Base-by-base conservation (phyloP, 2,329 filamentous ascomycete species). In the Torrubiella hemipterigena region DNA sequence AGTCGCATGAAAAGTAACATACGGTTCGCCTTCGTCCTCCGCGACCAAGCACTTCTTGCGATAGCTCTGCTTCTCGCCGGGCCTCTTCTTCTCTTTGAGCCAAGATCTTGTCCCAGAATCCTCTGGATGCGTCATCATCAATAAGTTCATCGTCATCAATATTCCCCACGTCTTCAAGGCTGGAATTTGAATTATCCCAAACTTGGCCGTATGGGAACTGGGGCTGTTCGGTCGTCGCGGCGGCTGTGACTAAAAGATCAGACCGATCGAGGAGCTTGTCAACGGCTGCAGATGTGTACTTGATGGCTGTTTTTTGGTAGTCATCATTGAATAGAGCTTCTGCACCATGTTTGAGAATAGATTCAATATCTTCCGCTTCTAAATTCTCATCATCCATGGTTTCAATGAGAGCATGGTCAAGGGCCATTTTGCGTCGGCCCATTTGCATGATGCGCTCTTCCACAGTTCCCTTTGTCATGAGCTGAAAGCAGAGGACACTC, bases 371-470 rank as follows among this genome's bases (percentile, higher is more conserved):
- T 37, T 81, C 68, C 7, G 77, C 76, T 7, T 73, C 76, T 22
- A 89, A 73, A 27, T 91, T 81, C n/a, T 87, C 78, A 3, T 76
- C 73, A 35, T 87, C 84, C 73, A 98, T 85, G 32, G 76, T 79
- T 50, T 96, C 87, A 37, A 98, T 95, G 14, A 98, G 69, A 2
- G 91, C 82, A 52, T 96, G 87, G 45, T 98, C 91, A 1, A 98
- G 69, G 0, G 85, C 85, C 75, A 98, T 85, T 59, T 98, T 98
- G 56, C 84, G 93, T 44, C 85, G 81, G 6, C 91, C 91, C 43
- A 93, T 85, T 51, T 95, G 84, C 64, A 96, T 81, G 33, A 98
- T 96, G 49, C 89, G 87, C 56, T 98, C 91, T 51, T 98, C 91
- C 0, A 81, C 85, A 17, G 80, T 89, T 24, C 79, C 73, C 36